These are phyloP conservation scores for Calonectria naviculata DNA, from an alignment of 2,329 filamentous ascomycete species.

Conservation along the genomic window DNA sequence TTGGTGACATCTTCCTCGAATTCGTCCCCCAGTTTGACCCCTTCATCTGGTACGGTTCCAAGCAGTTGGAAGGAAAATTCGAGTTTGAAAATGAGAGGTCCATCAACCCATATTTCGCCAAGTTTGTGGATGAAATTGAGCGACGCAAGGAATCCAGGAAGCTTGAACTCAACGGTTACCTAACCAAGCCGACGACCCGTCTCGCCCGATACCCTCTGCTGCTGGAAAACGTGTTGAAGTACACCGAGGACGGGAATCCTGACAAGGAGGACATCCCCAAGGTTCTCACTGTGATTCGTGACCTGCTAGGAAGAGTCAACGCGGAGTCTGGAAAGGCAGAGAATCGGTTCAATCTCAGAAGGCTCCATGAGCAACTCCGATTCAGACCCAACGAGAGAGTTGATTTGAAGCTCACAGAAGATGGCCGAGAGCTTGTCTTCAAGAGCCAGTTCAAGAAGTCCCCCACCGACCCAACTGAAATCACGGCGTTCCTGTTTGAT, in stretches of 20 bases:
- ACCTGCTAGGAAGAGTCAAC: conserved; percentile 89
- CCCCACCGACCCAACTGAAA: conserved; percentile 87
- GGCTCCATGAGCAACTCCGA: conserved; percentile 90
- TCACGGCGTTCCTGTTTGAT: conserved; percentile 95
- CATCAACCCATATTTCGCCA: conserved; percentile 84
- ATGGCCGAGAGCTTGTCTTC: conserved; percentile 91
- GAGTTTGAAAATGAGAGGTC: conserved; percentile 98
- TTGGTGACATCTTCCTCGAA: conserved; percentile 95
- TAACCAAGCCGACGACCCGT: conserved; percentile 97
- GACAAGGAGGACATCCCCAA: conserved; percentile 94
- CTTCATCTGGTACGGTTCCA: conserved; percentile 96
- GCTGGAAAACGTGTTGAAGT: conserved; percentile 90
- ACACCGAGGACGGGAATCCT: conserved; percentile 87
- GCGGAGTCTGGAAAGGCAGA: conserved; percentile 96
- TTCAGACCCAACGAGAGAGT: conserved; percentile 92
- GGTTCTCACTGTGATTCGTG: conserved; percentile 86
- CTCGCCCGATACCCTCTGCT: conserved; percentile 93
- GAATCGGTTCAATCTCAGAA: conserved; percentile 95
- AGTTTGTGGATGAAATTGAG: conserved; percentile 97
- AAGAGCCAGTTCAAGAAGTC: conserved; percentile 96
- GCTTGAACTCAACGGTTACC: conserved; percentile 94
- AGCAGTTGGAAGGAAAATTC: conserved; percentile 95
- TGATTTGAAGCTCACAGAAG: conserved; percentile 93
- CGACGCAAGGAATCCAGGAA: conserved; percentile 96
- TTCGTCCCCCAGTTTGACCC: conserved; percentile 93